Evolutionary conservation across 306 rosid species (phyloP).

Genomic region (Trifolium repens): DNA sequence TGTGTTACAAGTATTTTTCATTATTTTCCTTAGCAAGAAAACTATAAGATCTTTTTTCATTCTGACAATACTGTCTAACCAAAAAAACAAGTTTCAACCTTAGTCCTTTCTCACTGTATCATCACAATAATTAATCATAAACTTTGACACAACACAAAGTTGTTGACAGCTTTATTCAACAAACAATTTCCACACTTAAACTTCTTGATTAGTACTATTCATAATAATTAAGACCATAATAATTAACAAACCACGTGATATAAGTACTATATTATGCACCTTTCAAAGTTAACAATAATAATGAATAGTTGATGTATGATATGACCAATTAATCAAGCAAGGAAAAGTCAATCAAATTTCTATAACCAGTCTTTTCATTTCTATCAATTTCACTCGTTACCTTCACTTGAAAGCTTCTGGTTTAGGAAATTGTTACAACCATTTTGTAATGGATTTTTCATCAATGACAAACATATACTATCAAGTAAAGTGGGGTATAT

Average conservation of each 20-base stretch:
- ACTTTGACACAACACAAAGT: background rate
- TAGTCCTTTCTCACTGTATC: slow-evolving; percentile 12
- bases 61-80: slow-evolving; percentile 48
- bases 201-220: slow-evolving; percentile 14
- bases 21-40: slow-evolving; percentile 23
- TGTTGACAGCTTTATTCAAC: background rate
- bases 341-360: slow-evolving; percentile 37
- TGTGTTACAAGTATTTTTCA: background rate
- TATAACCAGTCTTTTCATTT: slow-evolving; percentile 38
- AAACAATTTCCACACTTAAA: background rate
- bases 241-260: slow-evolving; percentile 37
- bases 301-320: slow-evolving; percentile 40
- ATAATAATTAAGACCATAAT: slow-evolving; percentile 38
- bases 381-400: slow-evolving; percentile 44
- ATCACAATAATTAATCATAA: slow-evolving; percentile 15
- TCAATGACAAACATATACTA: slow-evolving; percentile 45
- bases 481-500: slow-evolving; percentile 43
- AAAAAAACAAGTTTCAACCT: slow-evolving; percentile 41
- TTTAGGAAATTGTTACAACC: slow-evolving; percentile 41
- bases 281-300: slow-evolving; percentile 11
- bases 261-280: slow-evolving; percentile 2
- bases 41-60: slow-evolving; percentile 19
- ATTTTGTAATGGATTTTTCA: slow-evolving; percentile 43
- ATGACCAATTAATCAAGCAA: slow-evolving; percentile 35
- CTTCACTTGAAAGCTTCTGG: slow-evolving; percentile 42